Percentiles rank a stretch among this genome's conserved stretches.
These are phyloP conservation scores for Fusarium poae DNA, from an alignment of 2,329 filamentous ascomycete genomes.

Conservation along the genomic window DNA sequence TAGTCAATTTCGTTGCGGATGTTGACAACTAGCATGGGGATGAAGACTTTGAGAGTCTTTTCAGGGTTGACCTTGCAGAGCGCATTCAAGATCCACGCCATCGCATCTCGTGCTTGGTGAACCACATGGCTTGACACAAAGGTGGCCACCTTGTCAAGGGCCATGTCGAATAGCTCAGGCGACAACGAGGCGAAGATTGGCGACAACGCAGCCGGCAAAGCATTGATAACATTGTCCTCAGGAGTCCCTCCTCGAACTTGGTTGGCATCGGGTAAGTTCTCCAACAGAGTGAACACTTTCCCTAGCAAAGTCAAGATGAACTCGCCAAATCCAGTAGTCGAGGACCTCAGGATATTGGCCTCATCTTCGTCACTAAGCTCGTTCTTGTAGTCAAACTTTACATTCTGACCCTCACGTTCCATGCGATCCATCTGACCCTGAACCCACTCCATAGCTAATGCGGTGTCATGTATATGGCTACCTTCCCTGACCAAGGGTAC, in stretches of 20 bases:
- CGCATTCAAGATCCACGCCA: conserved; percentile 98
- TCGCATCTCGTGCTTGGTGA: conserved; percentile 94
- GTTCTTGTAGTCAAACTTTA: conserved; percentile 85
- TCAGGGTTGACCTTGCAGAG: conserved; percentile 95
- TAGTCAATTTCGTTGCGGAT: conserved; percentile 98
- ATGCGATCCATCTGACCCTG: conserved; percentile 94
- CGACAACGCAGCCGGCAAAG: conserved; percentile 89
- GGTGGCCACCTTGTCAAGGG: conserved; percentile 88
- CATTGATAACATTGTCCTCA: conserved; percentile 97
- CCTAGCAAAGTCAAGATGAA: conserved; percentile 92
- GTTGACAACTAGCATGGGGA: conserved; percentile 89
- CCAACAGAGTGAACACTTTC: conserved; percentile 93
- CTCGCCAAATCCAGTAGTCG: conserved; percentile 92
- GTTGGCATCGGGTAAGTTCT: conserved; percentile 93
- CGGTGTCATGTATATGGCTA: conserved; percentile 77
- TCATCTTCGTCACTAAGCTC: conserved; percentile 90
- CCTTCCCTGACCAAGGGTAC: conserved; percentile 75
- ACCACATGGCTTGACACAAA: conserved; percentile 96
- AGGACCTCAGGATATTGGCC: conserved; percentile 88
- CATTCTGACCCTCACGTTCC: conserved; percentile 86
- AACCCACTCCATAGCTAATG: conserved; percentile 91
- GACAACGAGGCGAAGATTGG: conserved; percentile 92
- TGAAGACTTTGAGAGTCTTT: conserved; percentile 89
- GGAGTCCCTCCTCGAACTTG: conserved; percentile 90
- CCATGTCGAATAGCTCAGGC: conserved; percentile 91